These are phyloP conservation scores for Blastomyces parvus DNA, from an alignment of 2,329 filamentous ascomycete species.

Conservation along the genomic window DNA sequence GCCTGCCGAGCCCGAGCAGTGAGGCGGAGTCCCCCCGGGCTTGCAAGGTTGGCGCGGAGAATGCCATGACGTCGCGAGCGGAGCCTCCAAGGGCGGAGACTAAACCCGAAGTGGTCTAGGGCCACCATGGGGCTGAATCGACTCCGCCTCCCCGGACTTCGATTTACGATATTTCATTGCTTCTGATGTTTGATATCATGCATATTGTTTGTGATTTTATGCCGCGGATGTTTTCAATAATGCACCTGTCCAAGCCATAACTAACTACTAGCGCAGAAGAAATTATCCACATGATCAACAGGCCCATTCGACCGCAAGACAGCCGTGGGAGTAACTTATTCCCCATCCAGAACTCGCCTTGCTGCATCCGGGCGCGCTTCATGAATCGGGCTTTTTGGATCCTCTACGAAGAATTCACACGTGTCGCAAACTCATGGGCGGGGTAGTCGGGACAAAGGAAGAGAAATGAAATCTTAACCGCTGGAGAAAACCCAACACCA, in stretches of 20 bases:
- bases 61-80: neutral
- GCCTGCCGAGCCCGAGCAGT: neutral
- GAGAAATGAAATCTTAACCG: neutral
- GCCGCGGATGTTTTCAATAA: neutral
- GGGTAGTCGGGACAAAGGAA: neutral
- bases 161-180: neutral
- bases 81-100: neutral
- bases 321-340: neutral
- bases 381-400: neutral
- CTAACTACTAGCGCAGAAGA: neutral
- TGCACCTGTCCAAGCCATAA: neutral
- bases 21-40: neutral
- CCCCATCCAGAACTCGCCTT: neutral
- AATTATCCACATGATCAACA: neutral
- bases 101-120: slow-evolving; percentile 3
- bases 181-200: neutral
- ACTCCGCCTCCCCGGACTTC: neutral
- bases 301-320: neutral
- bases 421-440: neutral
- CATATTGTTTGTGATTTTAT: neutral
- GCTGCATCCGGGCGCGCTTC: neutral
- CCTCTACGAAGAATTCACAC: neutral
- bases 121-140: neutral
- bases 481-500: neutral
- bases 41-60: neutral